Conservation (phyloP, 2,329 filamentous ascomycete genomes). For the Trichoderma atroviride region DNA sequence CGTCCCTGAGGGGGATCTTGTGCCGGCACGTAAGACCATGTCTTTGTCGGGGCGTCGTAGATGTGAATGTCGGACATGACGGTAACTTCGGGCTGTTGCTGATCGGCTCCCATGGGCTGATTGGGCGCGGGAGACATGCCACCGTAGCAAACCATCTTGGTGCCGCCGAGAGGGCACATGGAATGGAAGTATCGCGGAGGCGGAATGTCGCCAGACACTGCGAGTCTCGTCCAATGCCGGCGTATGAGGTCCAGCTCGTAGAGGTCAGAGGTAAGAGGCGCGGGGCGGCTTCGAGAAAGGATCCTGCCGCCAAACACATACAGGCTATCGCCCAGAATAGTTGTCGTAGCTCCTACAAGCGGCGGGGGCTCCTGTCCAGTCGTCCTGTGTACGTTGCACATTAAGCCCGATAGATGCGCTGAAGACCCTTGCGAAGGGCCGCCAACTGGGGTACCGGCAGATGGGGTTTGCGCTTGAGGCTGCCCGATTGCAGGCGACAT, state of each 20-base stretch:
- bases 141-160: slow-evolving; percentile 95
- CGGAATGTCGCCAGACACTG: slow-evolving; percentile 81
- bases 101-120: slow-evolving; percentile 49
- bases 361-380: slow-evolving; percentile 90
- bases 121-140: slow-evolving; percentile 85
- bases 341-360: slow-evolving; percentile 92
- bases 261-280: slow-evolving; percentile 81
- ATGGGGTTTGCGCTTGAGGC: slow-evolving; percentile 30
- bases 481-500: slow-evolving; percentile 58
- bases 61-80: slow-evolving; percentile 99
- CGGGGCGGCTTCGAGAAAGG: slow-evolving; percentile 78
- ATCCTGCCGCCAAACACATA: slow-evolving; percentile 95
- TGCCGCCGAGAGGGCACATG: slow-evolving; percentile 89
- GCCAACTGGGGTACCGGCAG: slow-evolving; percentile 37
- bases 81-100: slow-evolving; percentile 78
- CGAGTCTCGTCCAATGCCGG: slow-evolving; percentile 90
- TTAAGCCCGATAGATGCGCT: slow-evolving; percentile 64
- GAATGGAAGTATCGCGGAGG: slow-evolving; percentile 96
- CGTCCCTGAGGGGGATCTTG: slow-evolving; percentile 86
- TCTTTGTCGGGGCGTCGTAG: slow-evolving; percentile 79
- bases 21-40: slow-evolving; percentile 82
- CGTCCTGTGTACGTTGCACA: slow-evolving; percentile 78
- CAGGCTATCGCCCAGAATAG: slow-evolving; percentile 90
- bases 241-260: slow-evolving; percentile 92
- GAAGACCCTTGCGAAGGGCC: slow-evolving; percentile 54